Base-by-base conservation (phyloP, 2,329 filamentous ascomycete species). In the Clonostachys sp. region DNA sequence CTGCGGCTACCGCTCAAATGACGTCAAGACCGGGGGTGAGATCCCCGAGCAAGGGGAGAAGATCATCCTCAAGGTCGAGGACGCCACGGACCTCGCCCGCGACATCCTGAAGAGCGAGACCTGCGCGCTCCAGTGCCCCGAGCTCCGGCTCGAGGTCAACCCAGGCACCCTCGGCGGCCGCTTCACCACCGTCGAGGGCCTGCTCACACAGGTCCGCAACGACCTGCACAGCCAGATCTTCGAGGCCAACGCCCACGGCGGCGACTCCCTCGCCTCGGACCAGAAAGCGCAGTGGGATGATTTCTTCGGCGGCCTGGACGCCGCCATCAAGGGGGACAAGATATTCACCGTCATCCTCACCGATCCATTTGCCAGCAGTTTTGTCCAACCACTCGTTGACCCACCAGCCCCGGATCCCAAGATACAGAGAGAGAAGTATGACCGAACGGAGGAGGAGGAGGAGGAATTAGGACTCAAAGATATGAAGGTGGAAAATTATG, bases 31-130 rank as follows among this genome's bases (percentile, higher is more conserved):
- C 1, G 94, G 94, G 54, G 94, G 94, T 47, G 91, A 87, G 59
- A 86, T 99, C 18, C 94, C 94, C 9, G 86, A 86, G 47, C 83
- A 87, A 62, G 94, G 94, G 51, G 87, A 87, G 66, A 86, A 84
- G 55, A 95, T 96, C 57, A 91, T 80, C 1, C 77, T 99, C 24
- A 73, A 77, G 46, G 86, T 97, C 48, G 75, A 83, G 50, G 82
- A 70, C 34, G 63, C 73, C 34, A 78, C 84, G 49, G 94, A 99
- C 65, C 78, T 99, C 41, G 86, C 85, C 12, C 83, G 94, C 53
- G 94, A 99, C 61, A 95, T 99, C 51, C 84, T 99, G 59, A 99
- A 99, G 75, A 91, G 88, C 56, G 94, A 99, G 67, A 94, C 87
- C 24, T 97, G 94, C 62, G 85, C 83, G 12, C 77, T 99, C 51